Evolutionary conservation across 352 stramenopile genomes (phyloP).

Genomic region (Hyaloperonospora arabidopsidis): DNA sequence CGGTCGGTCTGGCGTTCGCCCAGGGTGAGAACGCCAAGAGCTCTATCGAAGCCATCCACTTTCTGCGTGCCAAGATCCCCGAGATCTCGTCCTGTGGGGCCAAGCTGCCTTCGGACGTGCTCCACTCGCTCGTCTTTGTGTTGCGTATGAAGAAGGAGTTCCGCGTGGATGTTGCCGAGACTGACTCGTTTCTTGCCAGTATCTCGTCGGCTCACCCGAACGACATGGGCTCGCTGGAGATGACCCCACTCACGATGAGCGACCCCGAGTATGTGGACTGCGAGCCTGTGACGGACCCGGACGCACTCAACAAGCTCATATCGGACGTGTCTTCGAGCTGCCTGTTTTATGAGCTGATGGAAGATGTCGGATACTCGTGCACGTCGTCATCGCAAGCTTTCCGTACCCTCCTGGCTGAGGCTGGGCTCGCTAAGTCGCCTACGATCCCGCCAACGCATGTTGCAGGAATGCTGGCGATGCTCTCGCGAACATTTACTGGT

Average conservation of each 20-base stretch:
- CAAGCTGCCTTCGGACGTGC: conserved; percentile 79
- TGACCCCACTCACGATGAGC: conserved; percentile 78
- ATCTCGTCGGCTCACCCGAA: conserved; percentile 80
- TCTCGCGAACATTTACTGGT: conserved; percentile 70
- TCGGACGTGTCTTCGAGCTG: conserved; percentile 70
- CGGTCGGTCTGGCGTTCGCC: conserved; percentile 71
- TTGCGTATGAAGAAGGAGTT: conserved; percentile 78
- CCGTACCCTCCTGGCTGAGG: conserved; percentile 75
- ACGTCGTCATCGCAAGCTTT: conserved; percentile 74
- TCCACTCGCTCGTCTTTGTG: conserved; percentile 77
- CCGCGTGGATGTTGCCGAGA: conserved; percentile 59
- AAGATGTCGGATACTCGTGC: conserved; percentile 84
- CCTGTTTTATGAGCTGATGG: conserved; percentile 87
- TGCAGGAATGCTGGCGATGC: conserved; percentile 84
- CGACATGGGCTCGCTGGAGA: conserved; percentile 81
- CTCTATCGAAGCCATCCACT: conserved; percentile 57
- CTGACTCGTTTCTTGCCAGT: conserved; percentile 78
- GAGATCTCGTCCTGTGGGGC: conserved; percentile 75
- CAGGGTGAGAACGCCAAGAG: conserved; percentile 59
- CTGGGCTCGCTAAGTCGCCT: conserved; percentile 65
- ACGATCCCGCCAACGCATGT: conserved; percentile 82
- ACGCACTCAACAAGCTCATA: conserved; percentile 69
- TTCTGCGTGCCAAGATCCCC: conserved; percentile 75
- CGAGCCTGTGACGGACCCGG: conserved; percentile 43
- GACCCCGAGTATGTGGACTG: conserved; percentile 84